Evolutionary conservation across 1,139 yeast genomes (phyloP), one percentile per base, ranked within the genome.

Genomic region (Yamadazyma dushanensis): DNA sequence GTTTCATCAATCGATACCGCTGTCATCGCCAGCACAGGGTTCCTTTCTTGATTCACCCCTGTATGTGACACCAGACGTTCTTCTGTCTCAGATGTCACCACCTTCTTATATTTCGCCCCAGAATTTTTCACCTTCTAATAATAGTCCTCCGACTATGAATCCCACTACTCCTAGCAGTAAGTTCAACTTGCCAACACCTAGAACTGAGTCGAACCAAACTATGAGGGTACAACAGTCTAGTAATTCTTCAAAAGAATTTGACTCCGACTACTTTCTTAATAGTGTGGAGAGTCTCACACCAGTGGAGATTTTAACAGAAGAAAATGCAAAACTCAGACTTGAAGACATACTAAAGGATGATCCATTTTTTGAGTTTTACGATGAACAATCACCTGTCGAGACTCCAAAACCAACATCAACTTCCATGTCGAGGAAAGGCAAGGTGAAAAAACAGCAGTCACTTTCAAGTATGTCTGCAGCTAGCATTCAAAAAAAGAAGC

Each of bases 311-410:
- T 35, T 44, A 5, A 36, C 34, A 16, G 33, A 24, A 17, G 36
- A 45, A 16, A 29, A 29, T 9, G 38, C 26, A 4, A 35, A 29
- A 11, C 14, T 34, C 10, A 25, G 23, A 14, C 29, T 43, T 11
- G 54, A 50, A 26, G 55, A 47, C 16, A 34, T 51, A n/a, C 36
- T 51, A 18, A 40, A 33, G 20, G 33, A 37, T 27, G 52, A 49
- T 34, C 47, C 48, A 8, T 46, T 51, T 9, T 14, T 14, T 25
- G 19, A 31, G 13, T 8, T 23, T 15, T 16, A 20, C 14, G 18
- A 21, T 19, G 4, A 3, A 9, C 35, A 14, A 29, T 41, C 29
- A 22, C 31, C 23, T 27, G 24, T 22, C 29, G 37, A 11, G 16
- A 25, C 21, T 9, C 15, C 17, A 5, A 16, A 26, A 13, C 32